A percentile compares a stretch with the other conserved stretches of the same genome.
phyloP scores from a whole-genome alignment of 768 basidiomycete species.

The Gloeopeniophorella convolvens region DNA sequence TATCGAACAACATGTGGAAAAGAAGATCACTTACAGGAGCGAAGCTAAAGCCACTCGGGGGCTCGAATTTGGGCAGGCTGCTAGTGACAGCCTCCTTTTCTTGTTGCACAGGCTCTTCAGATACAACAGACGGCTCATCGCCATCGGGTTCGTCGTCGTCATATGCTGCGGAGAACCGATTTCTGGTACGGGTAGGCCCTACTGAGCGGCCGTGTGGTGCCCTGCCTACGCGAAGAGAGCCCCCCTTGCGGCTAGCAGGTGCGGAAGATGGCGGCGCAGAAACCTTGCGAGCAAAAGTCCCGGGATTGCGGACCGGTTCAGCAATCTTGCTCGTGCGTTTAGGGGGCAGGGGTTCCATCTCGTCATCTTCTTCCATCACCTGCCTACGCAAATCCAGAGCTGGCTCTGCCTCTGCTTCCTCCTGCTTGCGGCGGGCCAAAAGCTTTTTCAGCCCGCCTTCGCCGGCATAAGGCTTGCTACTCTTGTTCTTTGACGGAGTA shows the following conservation, averaged over 20 bases:
- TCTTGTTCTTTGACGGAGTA: conserved; percentile 32
- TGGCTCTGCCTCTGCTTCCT: conserved; percentile 43
- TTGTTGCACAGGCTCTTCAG: conserved; percentile 32
- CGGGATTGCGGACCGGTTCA: conserved; percentile 24
- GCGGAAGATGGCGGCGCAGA: conserved; percentile 16
- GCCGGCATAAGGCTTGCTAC: conserved; percentile 67
- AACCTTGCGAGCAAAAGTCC: conserved; percentile 27
- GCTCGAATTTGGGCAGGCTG: conserved; percentile 47
- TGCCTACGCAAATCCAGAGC: conserved; percentile 28
- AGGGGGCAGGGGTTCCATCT: conserved; percentile 17
- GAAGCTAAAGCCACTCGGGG: conserved; percentile 62
- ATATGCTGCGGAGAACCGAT: conserved; percentile 63
- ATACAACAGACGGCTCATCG: conserved; percentile 31
- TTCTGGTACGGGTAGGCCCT: conserved; percentile 42
- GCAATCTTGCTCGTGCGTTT: conserved; percentile 23
- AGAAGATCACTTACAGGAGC: conserved; percentile 42
- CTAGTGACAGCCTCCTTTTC: conserved; percentile 34
- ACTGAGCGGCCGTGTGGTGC: conserved; percentile 5
- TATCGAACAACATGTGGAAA: neutral
- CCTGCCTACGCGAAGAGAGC: neutral
- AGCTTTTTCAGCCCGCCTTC: conserved; percentile 75
- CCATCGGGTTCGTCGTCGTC: conserved; percentile 40
- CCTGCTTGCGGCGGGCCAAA: conserved; percentile 53
- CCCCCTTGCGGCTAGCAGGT: conserved; percentile 7
- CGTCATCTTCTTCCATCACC: conserved; percentile 30